Evolutionary conservation across 805 yeast genomes (phyloP), one percentile per base, ranked within the genome.

Genomic region (Spathaspora hagerdaliae): DNA sequence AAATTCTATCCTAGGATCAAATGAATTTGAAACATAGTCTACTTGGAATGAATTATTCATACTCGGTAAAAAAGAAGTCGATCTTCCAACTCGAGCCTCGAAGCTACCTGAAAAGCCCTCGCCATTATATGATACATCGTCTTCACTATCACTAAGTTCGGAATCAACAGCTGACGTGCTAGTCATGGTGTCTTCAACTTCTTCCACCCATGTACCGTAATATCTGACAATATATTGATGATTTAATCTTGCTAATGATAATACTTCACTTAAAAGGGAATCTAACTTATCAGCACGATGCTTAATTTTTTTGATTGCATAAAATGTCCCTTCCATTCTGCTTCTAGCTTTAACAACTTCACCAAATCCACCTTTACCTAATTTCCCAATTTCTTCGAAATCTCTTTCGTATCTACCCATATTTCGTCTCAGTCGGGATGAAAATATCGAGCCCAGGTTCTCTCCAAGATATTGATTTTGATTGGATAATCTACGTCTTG

Each of bases 281-380:
- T 95, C 83, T 37, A 94, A 70, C 53, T 87, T 85, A 55, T 86
- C 83, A 41, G 87, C 85, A 2, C 84, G 78, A 55, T 94, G 97
- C 47, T 85, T 81, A 41, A 94, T 86, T 55, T 91, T 92, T 62
- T 94, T 94, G 48, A 94, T 82, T 0, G 99, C 99, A 63, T 94
- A 94, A 54, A 87, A 87, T 12, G 97, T 77, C 15, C 99, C 98
- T 60, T 94, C 99, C 51, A 94, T 77, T 47, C 91, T 79, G 61
- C 91, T 92, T 49, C 99, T 74, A 0, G 94, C 98, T 58, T 92
- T 91, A n/a, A 94, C 97, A 7, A 94, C 99, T 63, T 94, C 97
- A 6, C 99, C 99, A 66, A 86, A 94, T 0, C 96, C 99, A 35
- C 99, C 99, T 54, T 83, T 81, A 2, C 99, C 99, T 7, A 94